Base-by-base conservation (phyloP, 2,329 filamentous ascomycete species). In the Botrytis tulipae region DNA sequence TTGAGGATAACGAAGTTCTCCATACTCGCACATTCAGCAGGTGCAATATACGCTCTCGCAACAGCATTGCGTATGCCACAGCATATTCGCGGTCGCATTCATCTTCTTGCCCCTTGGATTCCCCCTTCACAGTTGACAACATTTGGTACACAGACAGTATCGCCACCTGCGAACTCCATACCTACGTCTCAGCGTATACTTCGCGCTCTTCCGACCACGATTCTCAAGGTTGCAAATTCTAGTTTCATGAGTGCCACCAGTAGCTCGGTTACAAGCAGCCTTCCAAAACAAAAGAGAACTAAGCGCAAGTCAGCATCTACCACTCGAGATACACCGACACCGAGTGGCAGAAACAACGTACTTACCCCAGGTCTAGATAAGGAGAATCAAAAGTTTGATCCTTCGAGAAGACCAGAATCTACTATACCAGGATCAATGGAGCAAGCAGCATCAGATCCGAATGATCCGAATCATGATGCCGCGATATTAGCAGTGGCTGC, bases 1-100 rank as follows among this genome's bases (percentile, higher is more conserved):
- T 87, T 99, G 62, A 95, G 94, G 78, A 97, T 99, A 76, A 96
- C 92, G 18, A 97, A 97, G 78, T 99, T 99, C 81, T 98, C 95
- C 10, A 93, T 99, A 32, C 87, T 99, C 2, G 96, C 96, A 2
- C 96, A 99, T 82, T 98, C 95, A 0, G 96, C 96, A 0, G 96
- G 96, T 25, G 95, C 96, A n/a, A 97, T 99, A 70, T 99, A 99
- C 80, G 96, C 96, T 2, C 88, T 99, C 29, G 96, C 96, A 0
- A 98, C 96, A 0, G 96, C 96, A 0, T 86, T 99, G 62, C 93
- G 96, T 62, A 97, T 99, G 89, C 96, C 96, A 6, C 95, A 98
- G 79, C 93, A 98, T 80, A 97, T 99, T 75, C 92, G 95, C 9
- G 96, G 96, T 32, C 92, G 94, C 71, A 96, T 99, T 72, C 96